These are phyloP conservation scores for Microbotryum lychnidis-dioicae DNA, from an alignment of 1,284 basidiomycete genomes.

Conservation along the genomic window DNA sequence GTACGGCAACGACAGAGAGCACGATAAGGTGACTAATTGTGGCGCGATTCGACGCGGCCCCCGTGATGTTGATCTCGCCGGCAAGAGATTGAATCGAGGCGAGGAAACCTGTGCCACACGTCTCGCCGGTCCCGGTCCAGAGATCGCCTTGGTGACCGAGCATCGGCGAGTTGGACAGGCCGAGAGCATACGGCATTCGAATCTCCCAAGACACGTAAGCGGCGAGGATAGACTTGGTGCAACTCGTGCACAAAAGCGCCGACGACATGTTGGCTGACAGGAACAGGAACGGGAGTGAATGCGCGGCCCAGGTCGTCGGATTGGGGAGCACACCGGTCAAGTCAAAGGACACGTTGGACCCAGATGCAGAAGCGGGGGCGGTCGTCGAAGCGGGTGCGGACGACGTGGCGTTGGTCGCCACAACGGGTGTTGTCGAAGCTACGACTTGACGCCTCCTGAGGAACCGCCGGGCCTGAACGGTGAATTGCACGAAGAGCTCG, in stretches of 20 bases:
- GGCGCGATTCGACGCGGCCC: conserved; percentile 4
- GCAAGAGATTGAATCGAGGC: conserved; percentile 26
- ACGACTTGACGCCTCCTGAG: conserved; percentile 24
- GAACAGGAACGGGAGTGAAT: conserved; percentile 73
- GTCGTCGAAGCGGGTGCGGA: conserved; percentile 19
- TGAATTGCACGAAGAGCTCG: conserved; percentile 1
- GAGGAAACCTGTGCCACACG: conserved; percentile 40
- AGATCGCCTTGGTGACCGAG: conserved; percentile 58
- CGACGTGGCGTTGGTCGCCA: conserved; percentile 17
- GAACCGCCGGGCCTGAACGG: background rate
- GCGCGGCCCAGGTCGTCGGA: conserved; percentile 53
- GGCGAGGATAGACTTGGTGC: conserved; percentile 65
- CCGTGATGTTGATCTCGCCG: conserved; percentile 22
- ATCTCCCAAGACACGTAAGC: conserved; percentile 69
- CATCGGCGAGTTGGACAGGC: conserved; percentile 56
- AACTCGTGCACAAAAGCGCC: conserved; percentile 62
- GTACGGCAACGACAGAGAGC: no score
- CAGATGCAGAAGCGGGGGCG: conserved; percentile 12
- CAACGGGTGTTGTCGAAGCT: conserved; percentile 25
- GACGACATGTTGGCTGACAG: conserved; percentile 50
- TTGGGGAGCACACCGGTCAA: conserved; percentile 52
- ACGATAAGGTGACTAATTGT: no score
- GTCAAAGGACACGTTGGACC: conserved; percentile 36
- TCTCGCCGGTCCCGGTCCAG: conserved; percentile 53
- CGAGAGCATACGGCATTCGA: conserved; percentile 60